Base-by-base conservation (phyloP, 2,329 filamentous ascomycete genomes). In the Aspergillus calidoustus region DNA sequence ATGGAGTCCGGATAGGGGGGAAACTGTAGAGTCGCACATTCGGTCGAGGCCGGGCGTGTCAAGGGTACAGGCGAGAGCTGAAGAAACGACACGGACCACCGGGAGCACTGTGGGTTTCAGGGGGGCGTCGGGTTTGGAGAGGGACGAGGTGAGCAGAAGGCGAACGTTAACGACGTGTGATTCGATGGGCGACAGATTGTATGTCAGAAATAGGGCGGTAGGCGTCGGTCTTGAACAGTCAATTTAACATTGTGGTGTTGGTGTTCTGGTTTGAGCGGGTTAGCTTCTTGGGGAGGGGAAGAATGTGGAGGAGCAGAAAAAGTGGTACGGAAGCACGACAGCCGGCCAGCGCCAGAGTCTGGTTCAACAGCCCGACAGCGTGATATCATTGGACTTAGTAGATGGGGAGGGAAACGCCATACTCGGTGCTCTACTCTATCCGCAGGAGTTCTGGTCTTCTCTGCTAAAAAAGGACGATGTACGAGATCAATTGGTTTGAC, bases 1-100 rank as follows among this genome's bases (percentile, higher is more conserved):
- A 77, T 77, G 75, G 76, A 75, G 75, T 74, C 68, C 68, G 69
- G 62, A 63, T 53, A 66, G 65, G 69, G 66, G 68, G 64, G 68
- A 57, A 60, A 66, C 59, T 57, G 59, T 71, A 65, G 57, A 69
- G 69, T 75, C 67, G 71, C 72, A 76, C 75, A 77, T 77, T 75
- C 72, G 71, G 70, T 75, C 71, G 68, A 73, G 64, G 59, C 60
- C 60, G 61, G 44, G 63, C 63, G 65, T 59, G 58, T 66, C 57
- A 54, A 54, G 53, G 59, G 63, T 62, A 56, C 49, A 55, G 58
- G 52, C 60, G 62, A 61, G 64, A 65, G 57, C 54, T 50, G 59
- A 59, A 60, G 61, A 53, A 63, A 63, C 67, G 64, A 72, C 68
- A 72, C 71, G 55, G 57, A 41, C 52, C 58, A 55, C 63, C 54